Conservation (phyloP, 2,329 filamentous ascomycete genomes). For the Mycosphaerella arachidis region DNA sequence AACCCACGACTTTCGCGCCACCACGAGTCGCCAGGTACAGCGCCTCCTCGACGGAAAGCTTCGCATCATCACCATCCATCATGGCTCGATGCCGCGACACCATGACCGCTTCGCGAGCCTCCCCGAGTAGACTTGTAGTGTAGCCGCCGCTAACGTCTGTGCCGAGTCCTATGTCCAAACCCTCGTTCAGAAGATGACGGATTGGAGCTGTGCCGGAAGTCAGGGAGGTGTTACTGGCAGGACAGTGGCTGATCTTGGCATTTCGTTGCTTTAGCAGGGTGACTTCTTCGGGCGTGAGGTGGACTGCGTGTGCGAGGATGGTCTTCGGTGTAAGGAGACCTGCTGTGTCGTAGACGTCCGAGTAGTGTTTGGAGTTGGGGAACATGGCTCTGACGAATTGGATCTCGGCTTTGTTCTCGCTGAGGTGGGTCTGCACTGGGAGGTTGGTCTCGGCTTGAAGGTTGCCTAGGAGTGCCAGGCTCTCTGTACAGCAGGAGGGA, state of each 20-base stretch:
- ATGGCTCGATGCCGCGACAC: slow-evolving; percentile 70
- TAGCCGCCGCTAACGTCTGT: slow-evolving; percentile 92
- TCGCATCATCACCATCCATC: slow-evolving; percentile 42
- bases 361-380: slow-evolving; percentile 60
- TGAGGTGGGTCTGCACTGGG: slow-evolving; percentile 83
- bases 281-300: slow-evolving; percentile 65
- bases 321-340: slow-evolving; percentile 68
- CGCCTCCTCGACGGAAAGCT: slow-evolving; percentile 79
- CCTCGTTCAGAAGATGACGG: slow-evolving; percentile 66
- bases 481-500: slow-evolving; percentile 49
- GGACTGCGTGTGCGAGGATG: slow-evolving; percentile 80
- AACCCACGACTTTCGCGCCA: slow-evolving; percentile 74
- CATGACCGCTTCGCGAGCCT: slow-evolving; percentile 74
- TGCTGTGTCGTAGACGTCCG: slow-evolving; percentile 70
- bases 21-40: slow-evolving; percentile 84
- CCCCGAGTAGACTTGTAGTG: slow-evolving; percentile 72
- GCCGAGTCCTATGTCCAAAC: slow-evolving; percentile 76
- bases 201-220: slow-evolving; percentile 75
- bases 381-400: slow-evolving; percentile 67
- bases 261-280: slow-evolving; percentile 56
- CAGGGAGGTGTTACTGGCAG: slow-evolving; percentile 77
- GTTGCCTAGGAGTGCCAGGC: slow-evolving; percentile 60
- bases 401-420: slow-evolving; percentile 74
- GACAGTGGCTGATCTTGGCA: slow-evolving; percentile 77
- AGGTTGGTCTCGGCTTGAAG: slow-evolving; percentile 60